Conservation (phyloP, 805 yeast genomes). For the Brettanomyces anomalus region DNA sequence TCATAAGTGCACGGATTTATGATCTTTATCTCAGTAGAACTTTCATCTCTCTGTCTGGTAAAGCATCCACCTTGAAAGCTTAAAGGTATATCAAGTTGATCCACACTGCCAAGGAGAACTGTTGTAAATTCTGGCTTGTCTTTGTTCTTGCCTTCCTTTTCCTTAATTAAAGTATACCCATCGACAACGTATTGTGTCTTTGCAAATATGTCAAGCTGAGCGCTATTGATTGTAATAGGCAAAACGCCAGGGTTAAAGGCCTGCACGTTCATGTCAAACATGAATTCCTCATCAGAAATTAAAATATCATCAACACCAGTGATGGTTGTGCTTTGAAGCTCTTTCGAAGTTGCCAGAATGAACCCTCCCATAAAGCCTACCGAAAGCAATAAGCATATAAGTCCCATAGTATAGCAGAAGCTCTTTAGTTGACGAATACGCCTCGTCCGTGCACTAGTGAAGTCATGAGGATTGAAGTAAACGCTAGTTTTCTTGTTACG, state of each 20-base stretch:
- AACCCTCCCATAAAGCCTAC: constrained; percentile 80
- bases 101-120: constrained; percentile 64
- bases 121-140: constrained; percentile 30
- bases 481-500: constrained; percentile 16
- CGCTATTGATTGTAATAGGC: constrained; percentile 50
- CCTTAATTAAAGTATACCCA: not conserved
- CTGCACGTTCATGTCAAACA: constrained; percentile 67
- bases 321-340: constrained; percentile 58
- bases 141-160: not conserved
- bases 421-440: constrained; percentile 22
- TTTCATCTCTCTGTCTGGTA: constrained; percentile 46
- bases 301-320: constrained; percentile 58
- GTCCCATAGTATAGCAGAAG: constrained; percentile 33
- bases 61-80: constrained; percentile 72
- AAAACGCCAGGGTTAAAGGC: constrained; percentile 87
- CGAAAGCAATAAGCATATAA: constrained; percentile 44
- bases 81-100: constrained; percentile 61
- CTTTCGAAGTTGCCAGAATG: constrained; percentile 78
- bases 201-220: constrained; percentile 81
- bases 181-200: constrained; percentile 42
- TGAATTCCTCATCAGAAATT: constrained; percentile 75
- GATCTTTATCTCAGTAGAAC: constrained; percentile 63
- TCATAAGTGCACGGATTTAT: constrained; percentile 55
- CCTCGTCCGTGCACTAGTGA: constrained; percentile 24
- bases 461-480: constrained; percentile 29